Evolutionary conservation across 352 stramenopile species (phyloP), one percentile per base, ranked within the genome.

Genomic region (Phytophthora fragariaefolia): DNA sequence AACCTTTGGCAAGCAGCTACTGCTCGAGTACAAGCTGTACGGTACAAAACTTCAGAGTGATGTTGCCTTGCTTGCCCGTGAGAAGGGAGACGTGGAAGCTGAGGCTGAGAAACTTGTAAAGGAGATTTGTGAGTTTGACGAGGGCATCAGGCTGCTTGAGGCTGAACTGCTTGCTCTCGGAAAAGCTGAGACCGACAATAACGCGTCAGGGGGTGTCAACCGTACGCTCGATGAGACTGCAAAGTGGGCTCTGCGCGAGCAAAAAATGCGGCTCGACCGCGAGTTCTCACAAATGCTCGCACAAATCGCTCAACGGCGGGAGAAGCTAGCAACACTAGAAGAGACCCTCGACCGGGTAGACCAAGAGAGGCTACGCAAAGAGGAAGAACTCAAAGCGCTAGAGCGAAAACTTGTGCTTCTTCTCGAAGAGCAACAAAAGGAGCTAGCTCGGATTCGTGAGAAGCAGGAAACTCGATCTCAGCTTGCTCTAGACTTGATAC

Each of bases 11-110:
- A 93, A 97, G 58, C 94, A 98, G 74, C 96, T 98, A 79, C 83
- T 98, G 18, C 70, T 98, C 15, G 94, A 98, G 80, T 98, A 98
- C 85, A 98, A 98, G 69, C 78, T 98, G 7, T 91, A 97, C 61
- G 96, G 90, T 8, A 98, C 93, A 27, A 93, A 97, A 58, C 77
- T 99, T 20, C 95, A 99, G 69, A 97, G 86, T 36, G 96, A 99
- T 64, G 87, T 98, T 0, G 86, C 89, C 30, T 56, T 98, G 49
- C 82, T 99, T 3, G 89, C 87, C 5, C 71, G 90, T 20, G 93
- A 97, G 55, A 98, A 98, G 58, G 66, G 83, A 3, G 82, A 90
- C 32, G 81, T 94, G 18, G 95, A 98, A 69, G 87, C 90, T 34
- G 74, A 93, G 23, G 92, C 97, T 15, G 91, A 98, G 51, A 76